phyloP scores from a whole-genome alignment of 1,139 yeast species.

The Candida frijolesensis region DNA sequence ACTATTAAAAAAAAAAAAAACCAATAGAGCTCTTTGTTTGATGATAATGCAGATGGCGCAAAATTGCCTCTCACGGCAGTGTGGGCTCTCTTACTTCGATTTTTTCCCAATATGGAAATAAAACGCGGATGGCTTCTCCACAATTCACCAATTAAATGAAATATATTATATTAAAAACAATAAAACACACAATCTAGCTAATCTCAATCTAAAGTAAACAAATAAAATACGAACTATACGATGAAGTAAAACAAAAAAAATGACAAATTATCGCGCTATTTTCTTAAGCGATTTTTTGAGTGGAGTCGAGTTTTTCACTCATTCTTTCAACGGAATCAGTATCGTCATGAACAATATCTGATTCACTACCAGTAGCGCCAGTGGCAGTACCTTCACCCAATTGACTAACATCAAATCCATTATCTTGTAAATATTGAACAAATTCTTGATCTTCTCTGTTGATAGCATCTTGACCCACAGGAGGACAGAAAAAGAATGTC shows the following conservation, averaged over 20 bases:
- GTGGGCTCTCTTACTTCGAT: not conserved
- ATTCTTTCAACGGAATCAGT: slow-evolving; percentile 1
- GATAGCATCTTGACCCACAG: slow-evolving; percentile 82
- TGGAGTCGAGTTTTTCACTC: not conserved
- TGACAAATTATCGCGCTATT: not conserved
- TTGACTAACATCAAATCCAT: slow-evolving; percentile 60
- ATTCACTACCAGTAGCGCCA: not conserved
- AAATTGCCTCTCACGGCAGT: not conserved
- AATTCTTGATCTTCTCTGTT: slow-evolving; percentile 75
- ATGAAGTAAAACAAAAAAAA: no score
- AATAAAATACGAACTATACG: not conserved
- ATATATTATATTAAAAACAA: no score
- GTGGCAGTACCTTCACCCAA: slow-evolving; percentile 36
- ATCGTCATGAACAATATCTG: not conserved
- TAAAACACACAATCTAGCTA: no score
- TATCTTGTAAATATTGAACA: slow-evolving; percentile 57
- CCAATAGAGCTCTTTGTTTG: not conserved
- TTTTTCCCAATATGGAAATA: not conserved
- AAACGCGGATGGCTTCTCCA: not conserved
- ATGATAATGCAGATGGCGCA: not conserved
- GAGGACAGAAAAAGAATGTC: slow-evolving; percentile 73
- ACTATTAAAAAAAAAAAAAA: no score
- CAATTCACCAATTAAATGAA: no score
- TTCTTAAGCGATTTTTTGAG: not conserved
- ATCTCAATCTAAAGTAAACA: no score